These are phyloP conservation scores for Chrysochromulina parva DNA, from an alignment of 78 protist species.

Conservation along the genomic window DNA sequence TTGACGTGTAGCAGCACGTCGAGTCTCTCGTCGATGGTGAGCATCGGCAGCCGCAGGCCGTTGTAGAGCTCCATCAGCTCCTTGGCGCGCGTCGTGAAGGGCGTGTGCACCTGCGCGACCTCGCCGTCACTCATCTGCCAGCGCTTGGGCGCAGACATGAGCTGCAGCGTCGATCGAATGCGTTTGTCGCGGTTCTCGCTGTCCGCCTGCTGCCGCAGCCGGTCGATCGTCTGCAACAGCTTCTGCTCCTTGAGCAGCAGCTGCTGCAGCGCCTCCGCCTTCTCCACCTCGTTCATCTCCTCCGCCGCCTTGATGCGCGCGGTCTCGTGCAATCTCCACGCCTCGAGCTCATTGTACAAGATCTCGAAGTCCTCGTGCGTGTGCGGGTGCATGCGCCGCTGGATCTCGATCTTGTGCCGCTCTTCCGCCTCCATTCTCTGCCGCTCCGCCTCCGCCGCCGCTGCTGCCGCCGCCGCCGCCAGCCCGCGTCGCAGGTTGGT, in stretches of 20 bases:
- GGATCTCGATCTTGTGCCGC: constrained; percentile 39
- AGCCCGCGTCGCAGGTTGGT: not conserved
- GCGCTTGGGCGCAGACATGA: constrained; percentile 54
- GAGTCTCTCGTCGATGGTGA: constrained; percentile 67
- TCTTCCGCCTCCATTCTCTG: constrained; percentile 12
- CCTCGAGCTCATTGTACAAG: constrained; percentile 73
- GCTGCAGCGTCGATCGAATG: constrained; percentile 23
- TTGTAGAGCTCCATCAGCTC: constrained; percentile 67
- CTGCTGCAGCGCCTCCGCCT: constrained; percentile 25
- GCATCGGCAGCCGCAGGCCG: constrained; percentile 23
- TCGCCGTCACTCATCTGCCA: constrained; percentile 40
- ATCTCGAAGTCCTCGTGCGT: constrained; percentile 64
- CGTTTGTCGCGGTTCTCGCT: constrained; percentile 13
- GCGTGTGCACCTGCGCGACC: constrained; percentile 66
- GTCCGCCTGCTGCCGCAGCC: constrained; percentile 47
- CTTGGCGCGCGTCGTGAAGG: constrained; percentile 69
- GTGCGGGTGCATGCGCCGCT: constrained; percentile 73
- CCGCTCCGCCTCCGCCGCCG: not conserved
- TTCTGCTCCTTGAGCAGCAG: constrained; percentile 68
- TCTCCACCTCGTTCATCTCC: constrained; percentile 42
- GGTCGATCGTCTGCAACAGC: constrained; percentile 73
- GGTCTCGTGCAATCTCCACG: constrained; percentile 34
- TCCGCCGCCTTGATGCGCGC: constrained; percentile 11
- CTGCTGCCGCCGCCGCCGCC: not conserved
- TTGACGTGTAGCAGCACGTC: constrained; percentile 74